Conservation (phyloP, 2,329 filamentous ascomycete species). For the Grosmannia huntii region DNA sequence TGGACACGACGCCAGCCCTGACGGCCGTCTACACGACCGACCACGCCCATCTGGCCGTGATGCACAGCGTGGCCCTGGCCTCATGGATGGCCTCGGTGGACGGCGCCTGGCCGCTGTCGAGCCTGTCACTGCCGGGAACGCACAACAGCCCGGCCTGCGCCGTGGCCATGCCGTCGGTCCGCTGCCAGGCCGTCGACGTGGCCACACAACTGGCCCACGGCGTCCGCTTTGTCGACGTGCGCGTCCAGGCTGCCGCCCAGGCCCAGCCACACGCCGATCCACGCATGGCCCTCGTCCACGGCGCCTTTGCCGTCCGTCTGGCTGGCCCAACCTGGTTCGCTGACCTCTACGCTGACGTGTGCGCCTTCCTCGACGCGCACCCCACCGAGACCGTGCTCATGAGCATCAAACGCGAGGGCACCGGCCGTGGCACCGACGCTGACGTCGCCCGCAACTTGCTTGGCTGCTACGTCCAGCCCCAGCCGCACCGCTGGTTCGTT, state of each 20-base stretch:
- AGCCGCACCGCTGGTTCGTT: slow-evolving; percentile 58
- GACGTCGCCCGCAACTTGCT: slow-evolving; percentile 64
- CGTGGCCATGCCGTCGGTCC: slow-evolving; percentile 77
- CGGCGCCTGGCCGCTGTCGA: slow-evolving; percentile 59
- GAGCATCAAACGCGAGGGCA: slow-evolving; percentile 82
- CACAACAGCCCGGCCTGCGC: slow-evolving; percentile 87
- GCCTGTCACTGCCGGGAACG: slow-evolving; percentile 83
- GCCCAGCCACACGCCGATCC: slow-evolving; percentile 32
- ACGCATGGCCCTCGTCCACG: slow-evolving; percentile 72
- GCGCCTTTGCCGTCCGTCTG: slow-evolving; percentile 76
- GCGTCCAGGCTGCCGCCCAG: slow-evolving; percentile 40
- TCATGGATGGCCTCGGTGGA: slow-evolving; percentile 72
- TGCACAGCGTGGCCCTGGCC: slow-evolving; percentile 55
- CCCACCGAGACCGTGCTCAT: slow-evolving; percentile 74
- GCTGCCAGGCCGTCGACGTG: slow-evolving; percentile 75
- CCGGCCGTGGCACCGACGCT: slow-evolving; percentile 65
- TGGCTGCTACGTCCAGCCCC: slow-evolving; percentile 52
- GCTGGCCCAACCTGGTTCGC: slow-evolving; percentile 71
- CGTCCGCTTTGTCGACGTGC: slow-evolving; percentile 86
- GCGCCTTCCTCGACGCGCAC: slow-evolving; percentile 64
- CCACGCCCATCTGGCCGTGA: slow-evolving; percentile 46
- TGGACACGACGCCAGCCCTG: slow-evolving; percentile 32
- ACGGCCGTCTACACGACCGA: slow-evolving; percentile 53
- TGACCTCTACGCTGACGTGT: slow-evolving; percentile 56
- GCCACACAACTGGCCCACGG: slow-evolving; percentile 74